Conservation (phyloP, 129 eudicot species). For the Chrysanthemum makinoi region DNA sequence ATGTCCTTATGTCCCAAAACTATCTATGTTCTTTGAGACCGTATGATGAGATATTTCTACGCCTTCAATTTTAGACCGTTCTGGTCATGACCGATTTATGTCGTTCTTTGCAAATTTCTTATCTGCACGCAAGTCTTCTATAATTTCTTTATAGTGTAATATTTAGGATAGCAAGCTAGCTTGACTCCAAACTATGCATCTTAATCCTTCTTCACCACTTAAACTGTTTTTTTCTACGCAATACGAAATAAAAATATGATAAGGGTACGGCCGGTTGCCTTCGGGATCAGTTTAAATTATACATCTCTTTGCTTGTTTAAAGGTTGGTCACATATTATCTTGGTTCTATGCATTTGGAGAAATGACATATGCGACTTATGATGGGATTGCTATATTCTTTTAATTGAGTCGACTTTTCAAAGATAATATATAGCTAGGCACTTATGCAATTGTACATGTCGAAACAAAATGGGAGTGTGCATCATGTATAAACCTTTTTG, state of each 20-base stretch:
- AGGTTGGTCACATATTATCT: conserved; percentile 7
- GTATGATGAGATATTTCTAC: background rate
- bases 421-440: conserved; percentile 7
- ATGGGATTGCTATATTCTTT: conserved; percentile 14
- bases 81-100: background rate
- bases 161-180: background rate
- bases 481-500: background rate
- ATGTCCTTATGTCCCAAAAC: background rate
- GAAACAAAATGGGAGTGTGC: conserved; percentile 9
- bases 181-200: conserved; percentile 1
- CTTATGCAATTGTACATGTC: conserved; percentile 3
- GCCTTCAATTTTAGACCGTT: background rate
- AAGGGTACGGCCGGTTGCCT: background rate
- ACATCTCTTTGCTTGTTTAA: background rate
- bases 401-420: conserved; percentile 2
- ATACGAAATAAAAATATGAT: background rate
- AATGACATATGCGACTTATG: conserved; percentile 5
- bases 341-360: conserved; percentile 6
- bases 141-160: background rate
- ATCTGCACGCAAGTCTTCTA: background rate
- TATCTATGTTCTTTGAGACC: background rate
- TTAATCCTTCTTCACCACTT: background rate
- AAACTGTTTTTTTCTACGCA: too few relatives aligned
- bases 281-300: background rate
- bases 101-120: background rate